Evolutionary conservation across 139 green algal species (phyloP), one percentile per base, ranked within the genome.

Genomic region (Klebsormidium nitens): DNA sequence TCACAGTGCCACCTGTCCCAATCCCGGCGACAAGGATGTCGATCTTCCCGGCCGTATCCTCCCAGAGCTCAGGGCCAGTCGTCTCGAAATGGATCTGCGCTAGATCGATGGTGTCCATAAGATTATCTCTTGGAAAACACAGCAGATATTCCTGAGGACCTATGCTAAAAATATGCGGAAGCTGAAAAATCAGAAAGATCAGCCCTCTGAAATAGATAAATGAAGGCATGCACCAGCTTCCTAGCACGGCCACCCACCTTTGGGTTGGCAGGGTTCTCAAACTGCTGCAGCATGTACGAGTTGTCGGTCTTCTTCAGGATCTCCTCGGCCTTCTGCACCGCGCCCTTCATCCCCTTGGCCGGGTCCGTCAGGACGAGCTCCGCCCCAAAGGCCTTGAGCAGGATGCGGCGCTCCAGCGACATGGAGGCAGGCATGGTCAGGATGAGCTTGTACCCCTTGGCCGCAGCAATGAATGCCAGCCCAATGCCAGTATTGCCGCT

Each of bases 381-480:
- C 6, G 83, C 83, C 40, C 83, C 83, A 32, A 88, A 87, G 6
- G 93, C 93, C 28, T 82, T 78, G 61, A 98, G 83, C 80, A 99
- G 79, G 29, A 96, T 86, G 42, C 94, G 81, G 8, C 93, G 82
- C 80, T 99, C 94, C 26, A 97, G 71, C 23, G 85, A 95, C 94
- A 99, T 99, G 73, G 88, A 95, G 14, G 94, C 94, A 1, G 94
- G 94, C 94, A 99, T 99, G 47, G 94, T 99, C 5, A 99, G 85
- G 23, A 96, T 91, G 39, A 89, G 77, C 81, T 96, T 91, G 91
- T 99, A 99, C 62, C 93, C 93, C 68, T 88, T 89, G 17, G 87
- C 84, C 1, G 91, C 92, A 8, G 93, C 93, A 23, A 97, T 88
- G 75, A 97, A 97, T 2, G 92, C 92, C 52, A 98, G 87, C 0